These are phyloP conservation scores for Citrus trifoliata DNA, from an alignment of 345 rosid species.

Conservation along the genomic window DNA sequence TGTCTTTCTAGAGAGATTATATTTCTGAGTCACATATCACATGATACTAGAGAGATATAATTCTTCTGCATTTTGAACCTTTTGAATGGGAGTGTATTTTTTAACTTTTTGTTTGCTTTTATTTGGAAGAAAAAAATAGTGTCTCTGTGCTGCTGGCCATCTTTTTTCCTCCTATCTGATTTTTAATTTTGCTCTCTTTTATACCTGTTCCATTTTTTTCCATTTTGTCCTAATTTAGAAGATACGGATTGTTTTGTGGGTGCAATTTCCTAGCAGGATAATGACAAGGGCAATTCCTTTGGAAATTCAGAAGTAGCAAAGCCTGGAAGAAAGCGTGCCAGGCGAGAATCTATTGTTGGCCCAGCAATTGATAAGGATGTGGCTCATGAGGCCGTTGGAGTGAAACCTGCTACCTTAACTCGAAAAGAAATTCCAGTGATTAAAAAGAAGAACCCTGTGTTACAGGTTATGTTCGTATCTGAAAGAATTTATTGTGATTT, in stretches of 20 bases:
- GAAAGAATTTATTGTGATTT: not conserved
- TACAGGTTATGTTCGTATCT: slow-evolving; percentile 53
- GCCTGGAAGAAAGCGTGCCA: slow-evolving; percentile 59
- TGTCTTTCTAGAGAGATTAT: slow-evolving; percentile 17
- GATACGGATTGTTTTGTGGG: not conserved
- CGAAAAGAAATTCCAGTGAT: slow-evolving; percentile 87
- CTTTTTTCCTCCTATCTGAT: too few species aligned
- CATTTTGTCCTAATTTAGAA: too few species aligned
- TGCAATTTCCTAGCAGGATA: slow-evolving; percentile 40
- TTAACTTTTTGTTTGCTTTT: not conserved
- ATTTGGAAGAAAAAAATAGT: not conserved
- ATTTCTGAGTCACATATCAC: not conserved
- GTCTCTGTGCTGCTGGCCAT: too few species aligned
- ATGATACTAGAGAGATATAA: not conserved
- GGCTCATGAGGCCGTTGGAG: slow-evolving; percentile 76
- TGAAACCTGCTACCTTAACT: slow-evolving; percentile 72
- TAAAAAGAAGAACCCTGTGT: slow-evolving; percentile 72
- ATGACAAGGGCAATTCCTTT: slow-evolving; percentile 15
- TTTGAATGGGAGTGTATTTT: not conserved
- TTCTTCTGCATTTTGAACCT: not conserved
- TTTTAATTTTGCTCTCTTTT: too few species aligned
- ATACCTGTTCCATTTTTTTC: too few species aligned
- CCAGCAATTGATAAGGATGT: slow-evolving; percentile 78
- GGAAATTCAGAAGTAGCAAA: slow-evolving; percentile 28
- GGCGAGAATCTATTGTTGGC: slow-evolving; percentile 64